phyloP scores from a whole-genome alignment of 2,329 filamentous ascomycete genomes.

The Epichloe amarillans region DNA sequence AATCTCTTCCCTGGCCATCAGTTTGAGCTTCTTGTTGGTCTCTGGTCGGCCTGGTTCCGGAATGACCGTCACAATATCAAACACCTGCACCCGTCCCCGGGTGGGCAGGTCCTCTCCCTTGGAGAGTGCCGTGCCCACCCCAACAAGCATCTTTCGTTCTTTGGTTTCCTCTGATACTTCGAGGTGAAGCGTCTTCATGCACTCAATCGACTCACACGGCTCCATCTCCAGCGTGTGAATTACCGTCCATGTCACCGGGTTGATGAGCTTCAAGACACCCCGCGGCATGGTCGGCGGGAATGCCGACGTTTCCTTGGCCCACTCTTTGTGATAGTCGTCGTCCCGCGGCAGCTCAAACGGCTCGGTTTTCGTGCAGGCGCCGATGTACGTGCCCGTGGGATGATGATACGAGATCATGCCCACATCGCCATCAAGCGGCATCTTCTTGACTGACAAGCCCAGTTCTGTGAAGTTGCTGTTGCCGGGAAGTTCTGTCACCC shows the following conservation, averaged over 20 bases:
- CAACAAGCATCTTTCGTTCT: constrained; percentile 68
- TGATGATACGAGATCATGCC: constrained; percentile 65
- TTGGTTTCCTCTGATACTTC: constrained; percentile 87
- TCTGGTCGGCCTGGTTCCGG: constrained; percentile 77
- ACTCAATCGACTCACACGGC: constrained; percentile 62
- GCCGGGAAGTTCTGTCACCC: constrained; percentile 57
- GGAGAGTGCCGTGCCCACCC: constrained; percentile 73
- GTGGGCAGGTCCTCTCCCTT: constrained; percentile 78
- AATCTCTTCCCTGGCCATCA: constrained; percentile 80
- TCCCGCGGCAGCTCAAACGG: constrained; percentile 78
- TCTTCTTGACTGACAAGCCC: constrained; percentile 61
- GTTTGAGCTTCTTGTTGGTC: constrained; percentile 72
- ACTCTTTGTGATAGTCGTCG: constrained; percentile 70
- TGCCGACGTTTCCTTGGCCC: constrained; percentile 55
- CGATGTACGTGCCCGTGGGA: constrained; percentile 59
- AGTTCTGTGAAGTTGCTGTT: constrained; percentile 59
- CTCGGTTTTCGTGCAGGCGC: constrained; percentile 54
- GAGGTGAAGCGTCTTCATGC: constrained; percentile 69
- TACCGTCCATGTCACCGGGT: constrained; percentile 60
- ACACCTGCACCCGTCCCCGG: constrained; percentile 75
- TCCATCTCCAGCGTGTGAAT: constrained; percentile 68
- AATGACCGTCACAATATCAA: constrained; percentile 83
- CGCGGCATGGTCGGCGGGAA: constrained; percentile 57
- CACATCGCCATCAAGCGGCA: constrained; percentile 57
- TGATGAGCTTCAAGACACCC: constrained; percentile 66